Evolutionary conservation across 441 rosid species (phyloP).

Genomic region (Melastoma candidum): DNA sequence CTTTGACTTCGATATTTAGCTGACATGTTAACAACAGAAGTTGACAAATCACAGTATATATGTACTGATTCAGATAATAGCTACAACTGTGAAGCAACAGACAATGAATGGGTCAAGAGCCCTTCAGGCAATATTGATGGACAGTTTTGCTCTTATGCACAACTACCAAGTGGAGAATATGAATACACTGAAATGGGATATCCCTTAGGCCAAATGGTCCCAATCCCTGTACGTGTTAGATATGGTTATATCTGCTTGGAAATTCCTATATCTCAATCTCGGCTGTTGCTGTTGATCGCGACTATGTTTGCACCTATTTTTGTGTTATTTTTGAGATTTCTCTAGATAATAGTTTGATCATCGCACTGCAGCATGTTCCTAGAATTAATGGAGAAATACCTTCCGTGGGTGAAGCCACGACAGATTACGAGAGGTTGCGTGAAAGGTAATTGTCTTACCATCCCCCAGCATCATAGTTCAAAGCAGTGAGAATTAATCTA

Average conservation of each 20-base stretch:
- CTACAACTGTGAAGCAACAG: constrained; percentile 31
- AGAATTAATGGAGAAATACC: constrained; percentile 71
- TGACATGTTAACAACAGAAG: neutral
- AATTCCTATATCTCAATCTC: too few relatives aligned
- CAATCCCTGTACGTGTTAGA: constrained; percentile 40
- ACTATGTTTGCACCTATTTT: too few relatives aligned
- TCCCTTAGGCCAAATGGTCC: constrained; percentile 52
- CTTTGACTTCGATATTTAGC: neutral
- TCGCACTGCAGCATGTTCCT: constrained; percentile 44
- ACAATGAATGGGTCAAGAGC: constrained; percentile 24
- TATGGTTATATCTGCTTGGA: neutral
- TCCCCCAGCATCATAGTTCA: too few relatives aligned
- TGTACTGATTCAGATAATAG: constrained; percentile 30
- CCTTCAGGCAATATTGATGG: constrained; percentile 41
- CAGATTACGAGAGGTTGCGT: constrained; percentile 64
- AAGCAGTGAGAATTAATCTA: too few relatives aligned
- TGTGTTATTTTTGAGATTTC: too few relatives aligned
- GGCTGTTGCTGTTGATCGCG: too few relatives aligned
- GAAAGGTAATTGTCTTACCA: constrained; percentile 26
- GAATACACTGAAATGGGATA: constrained; percentile 44
- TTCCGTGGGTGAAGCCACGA: constrained; percentile 54
- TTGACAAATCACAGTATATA: neutral
- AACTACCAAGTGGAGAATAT: constrained; percentile 38
- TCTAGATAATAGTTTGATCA: too few relatives aligned
- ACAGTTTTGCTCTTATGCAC: constrained; percentile 37